Evolutionary conservation across 129 eudicot species (phyloP).

Genomic region (Deinandra increscens): DNA sequence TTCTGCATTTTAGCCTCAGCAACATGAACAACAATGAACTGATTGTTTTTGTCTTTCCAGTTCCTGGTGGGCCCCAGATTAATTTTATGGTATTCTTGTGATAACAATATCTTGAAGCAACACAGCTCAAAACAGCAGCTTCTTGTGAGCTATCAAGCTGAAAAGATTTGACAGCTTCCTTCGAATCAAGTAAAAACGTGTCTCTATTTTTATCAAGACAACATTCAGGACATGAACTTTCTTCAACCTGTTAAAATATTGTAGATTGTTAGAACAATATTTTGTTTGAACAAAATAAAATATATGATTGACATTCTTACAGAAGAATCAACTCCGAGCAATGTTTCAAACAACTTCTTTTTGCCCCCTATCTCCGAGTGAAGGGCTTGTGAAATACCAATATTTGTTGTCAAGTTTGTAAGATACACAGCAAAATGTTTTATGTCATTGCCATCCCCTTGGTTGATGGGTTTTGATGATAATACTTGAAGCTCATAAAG

Average conservation of each 20-base stretch:
- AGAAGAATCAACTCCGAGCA: slow-evolving; percentile 36
- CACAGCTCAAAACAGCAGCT: slow-evolving; percentile 51
- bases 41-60: slow-evolving; percentile 67
- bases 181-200: neutral
- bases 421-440: slow-evolving; percentile 43
- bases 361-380: slow-evolving; percentile 31
- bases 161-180: slow-evolving; percentile 15
- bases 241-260: slow-evolving; percentile 23
- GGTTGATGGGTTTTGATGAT: slow-evolving; percentile 24
- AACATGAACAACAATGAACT: slow-evolving; percentile 35
- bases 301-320: slow-evolving; percentile 39
- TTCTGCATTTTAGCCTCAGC: slow-evolving; percentile 48
- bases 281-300: too few relatives aligned
- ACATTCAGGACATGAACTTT: slow-evolving; percentile 23
- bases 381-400: slow-evolving; percentile 64
- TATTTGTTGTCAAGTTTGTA: slow-evolving; percentile 55
- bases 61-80: slow-evolving; percentile 91
- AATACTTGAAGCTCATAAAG: slow-evolving; percentile 1
- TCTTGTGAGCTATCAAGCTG: slow-evolving; percentile 57
- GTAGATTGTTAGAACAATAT: neutral
- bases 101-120: slow-evolving; percentile 40
- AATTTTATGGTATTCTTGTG: slow-evolving; percentile 43
- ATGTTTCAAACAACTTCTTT: slow-evolving; percentile 30
- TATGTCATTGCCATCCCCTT: neutral
- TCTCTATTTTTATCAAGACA: slow-evolving; percentile 1